phyloP scores from a whole-genome alignment of 805 yeast species.

The Metschnikowia henanensis region DNA sequence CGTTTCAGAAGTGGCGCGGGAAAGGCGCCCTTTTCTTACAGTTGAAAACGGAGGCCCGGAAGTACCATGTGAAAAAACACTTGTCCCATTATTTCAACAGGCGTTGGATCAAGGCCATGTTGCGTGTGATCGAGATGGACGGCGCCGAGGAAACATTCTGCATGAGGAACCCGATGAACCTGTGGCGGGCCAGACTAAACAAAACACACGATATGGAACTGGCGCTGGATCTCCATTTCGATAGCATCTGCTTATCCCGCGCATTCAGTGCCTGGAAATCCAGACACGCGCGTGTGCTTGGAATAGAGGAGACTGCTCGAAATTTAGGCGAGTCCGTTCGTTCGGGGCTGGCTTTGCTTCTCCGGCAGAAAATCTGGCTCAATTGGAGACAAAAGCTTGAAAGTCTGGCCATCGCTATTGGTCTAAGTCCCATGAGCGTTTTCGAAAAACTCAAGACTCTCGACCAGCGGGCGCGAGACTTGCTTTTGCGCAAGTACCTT shows the following conservation, averaged over 20 bases:
- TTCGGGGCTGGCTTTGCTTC: slow-evolving; percentile 5
- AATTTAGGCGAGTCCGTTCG: neutral
- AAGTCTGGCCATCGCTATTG: neutral
- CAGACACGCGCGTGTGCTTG: neutral
- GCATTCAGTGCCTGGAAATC: neutral
- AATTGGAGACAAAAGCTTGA: slow-evolving; percentile 6
- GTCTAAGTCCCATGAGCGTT: neutral
- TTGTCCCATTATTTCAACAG: slow-evolving; percentile 10
- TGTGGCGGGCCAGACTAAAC: slow-evolving; percentile 1
- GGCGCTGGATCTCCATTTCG: neutral
- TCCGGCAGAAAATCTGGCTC: slow-evolving; percentile 1
- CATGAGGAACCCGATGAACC: slow-evolving; percentile 13
- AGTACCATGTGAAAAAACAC: slow-evolving; percentile 13
- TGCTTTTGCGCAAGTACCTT: slow-evolving; percentile 1
- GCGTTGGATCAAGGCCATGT: slow-evolving; percentile 14
- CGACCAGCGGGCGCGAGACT: neutral
- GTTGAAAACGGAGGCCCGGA: slow-evolving; percentile 15
- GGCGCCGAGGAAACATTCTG: slow-evolving; percentile 11
- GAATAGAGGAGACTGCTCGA: neutral
- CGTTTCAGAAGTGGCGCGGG: slow-evolving; percentile 17
- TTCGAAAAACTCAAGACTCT: slow-evolving; percentile 6
- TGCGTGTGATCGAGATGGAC: slow-evolving; percentile 15
- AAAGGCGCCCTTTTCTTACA: slow-evolving; percentile 8
- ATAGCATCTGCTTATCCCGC: neutral
- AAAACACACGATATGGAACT: neutral